phyloP scores from a whole-genome alignment of 1,284 basidiomycete species.

The Boletus sp. region DNA sequence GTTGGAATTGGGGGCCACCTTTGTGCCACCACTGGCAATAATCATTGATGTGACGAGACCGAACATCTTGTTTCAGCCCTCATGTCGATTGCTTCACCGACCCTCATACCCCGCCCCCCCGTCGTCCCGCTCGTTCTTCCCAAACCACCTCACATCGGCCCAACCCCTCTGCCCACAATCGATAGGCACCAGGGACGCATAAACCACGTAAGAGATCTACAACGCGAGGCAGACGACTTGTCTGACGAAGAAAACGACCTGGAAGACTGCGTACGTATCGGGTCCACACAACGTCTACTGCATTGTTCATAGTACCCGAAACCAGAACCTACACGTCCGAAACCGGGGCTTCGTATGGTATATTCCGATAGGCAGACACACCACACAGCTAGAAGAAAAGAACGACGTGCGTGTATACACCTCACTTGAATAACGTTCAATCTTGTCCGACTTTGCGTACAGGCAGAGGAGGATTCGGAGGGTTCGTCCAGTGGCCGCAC shows the following conservation, averaged over 20 bases:
- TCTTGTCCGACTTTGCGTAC: neutral
- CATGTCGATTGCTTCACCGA: constrained; percentile 62
- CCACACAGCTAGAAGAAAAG: constrained; percentile 77
- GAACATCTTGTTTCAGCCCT: neutral
- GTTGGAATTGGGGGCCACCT: too few species aligned
- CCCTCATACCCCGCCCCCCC: constrained; percentile 58
- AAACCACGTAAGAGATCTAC: constrained; percentile 62
- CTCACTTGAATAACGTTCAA: constrained; percentile 2
- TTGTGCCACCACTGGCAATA: too few species aligned
- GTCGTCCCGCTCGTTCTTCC: constrained; percentile 65
- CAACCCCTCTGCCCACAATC: constrained; percentile 51
- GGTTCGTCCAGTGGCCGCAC: constrained; percentile 34
- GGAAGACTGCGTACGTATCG: constrained; percentile 65
- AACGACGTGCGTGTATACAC: constrained; percentile 57
- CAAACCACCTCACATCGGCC: constrained; percentile 60
- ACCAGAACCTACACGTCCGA: constrained; percentile 54
- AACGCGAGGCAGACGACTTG: constrained; percentile 78
- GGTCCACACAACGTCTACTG: neutral
- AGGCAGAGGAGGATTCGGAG: constrained; percentile 46
- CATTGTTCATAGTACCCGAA: neutral
- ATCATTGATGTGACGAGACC: too few species aligned
- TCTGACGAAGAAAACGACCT: constrained; percentile 81
- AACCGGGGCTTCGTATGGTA: constrained; percentile 65
- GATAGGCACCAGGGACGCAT: constrained; percentile 50
- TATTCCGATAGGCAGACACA: constrained; percentile 65